These are phyloP conservation scores for Diversispora epigaea DNA, from an alignment of 192 early-diverging fungal species.

Conservation along the genomic window DNA sequence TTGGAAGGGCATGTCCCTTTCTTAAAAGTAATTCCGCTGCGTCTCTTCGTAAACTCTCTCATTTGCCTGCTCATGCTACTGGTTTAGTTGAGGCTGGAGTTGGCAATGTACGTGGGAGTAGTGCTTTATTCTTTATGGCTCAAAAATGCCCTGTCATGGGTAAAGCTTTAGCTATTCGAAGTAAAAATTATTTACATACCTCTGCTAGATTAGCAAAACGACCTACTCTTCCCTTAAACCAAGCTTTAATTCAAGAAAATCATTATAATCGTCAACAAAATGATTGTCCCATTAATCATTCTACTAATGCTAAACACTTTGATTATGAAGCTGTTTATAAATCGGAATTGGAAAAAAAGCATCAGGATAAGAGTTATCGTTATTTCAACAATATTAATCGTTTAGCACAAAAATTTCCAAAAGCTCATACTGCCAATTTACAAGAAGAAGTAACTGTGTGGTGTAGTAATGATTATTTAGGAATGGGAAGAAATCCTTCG, in stretches of 20 bases:
- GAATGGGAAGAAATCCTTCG: constrained; percentile 87
- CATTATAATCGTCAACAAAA: constrained; percentile 37
- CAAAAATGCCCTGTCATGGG: constrained; percentile 80
- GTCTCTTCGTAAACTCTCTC: constrained; percentile 63
- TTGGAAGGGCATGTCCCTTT: constrained; percentile 70
- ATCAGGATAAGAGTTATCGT: constrained; percentile 94
- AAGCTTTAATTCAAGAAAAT: constrained; percentile 37
- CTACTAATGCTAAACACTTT: constrained; percentile 55
- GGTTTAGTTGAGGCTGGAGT: constrained; percentile 32
- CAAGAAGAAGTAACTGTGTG: constrained; percentile 94
- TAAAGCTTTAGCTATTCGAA: constrained; percentile 66
- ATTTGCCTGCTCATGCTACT: constrained; percentile 35
- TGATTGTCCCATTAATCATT: constrained; percentile 44
- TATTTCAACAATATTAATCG: constrained; percentile 99
- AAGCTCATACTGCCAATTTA: constrained; percentile 84
- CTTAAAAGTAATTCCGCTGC: constrained; percentile 68
- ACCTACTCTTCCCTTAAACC: constrained; percentile 36
- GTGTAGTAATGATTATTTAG: constrained; percentile 99
- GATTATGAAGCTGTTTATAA: constrained; percentile 91
- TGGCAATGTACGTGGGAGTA: constrained; percentile 21
- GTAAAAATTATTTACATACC: constrained; percentile 35
- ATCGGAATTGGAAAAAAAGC: constrained; percentile 89
- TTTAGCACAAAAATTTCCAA: constrained; percentile 86
- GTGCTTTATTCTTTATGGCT: constrained; percentile 58
- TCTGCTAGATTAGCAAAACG: constrained; percentile 43